Conservation (phyloP, 768 basidiomycete species). For the Suillus occidentalis region DNA sequence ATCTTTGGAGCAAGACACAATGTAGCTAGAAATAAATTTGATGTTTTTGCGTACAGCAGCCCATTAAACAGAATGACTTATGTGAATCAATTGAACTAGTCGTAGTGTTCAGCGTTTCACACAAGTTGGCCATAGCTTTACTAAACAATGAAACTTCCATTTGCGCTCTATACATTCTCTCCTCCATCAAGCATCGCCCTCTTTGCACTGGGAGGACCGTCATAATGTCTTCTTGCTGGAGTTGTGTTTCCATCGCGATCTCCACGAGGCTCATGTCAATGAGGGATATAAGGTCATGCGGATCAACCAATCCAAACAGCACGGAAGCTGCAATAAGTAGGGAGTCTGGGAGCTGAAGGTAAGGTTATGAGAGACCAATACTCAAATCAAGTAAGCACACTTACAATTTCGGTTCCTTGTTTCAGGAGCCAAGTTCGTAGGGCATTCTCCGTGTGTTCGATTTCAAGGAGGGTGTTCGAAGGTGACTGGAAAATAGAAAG, state of each 20-base stretch:
- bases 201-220: neutral
- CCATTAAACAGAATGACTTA: neutral
- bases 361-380: too few species aligned
- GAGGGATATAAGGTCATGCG: neutral
- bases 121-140: neutral
- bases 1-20: neutral
- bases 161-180: neutral
- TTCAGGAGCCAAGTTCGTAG: neutral
- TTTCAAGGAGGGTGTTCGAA: neutral
- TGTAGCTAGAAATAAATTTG: neutral
- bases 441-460: neutral
- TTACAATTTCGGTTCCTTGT: too few species aligned
- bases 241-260: neutral
- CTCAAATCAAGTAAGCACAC: too few species aligned
- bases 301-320: neutral
- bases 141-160: neutral
- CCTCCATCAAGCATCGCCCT: neutral
- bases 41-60: neutral
- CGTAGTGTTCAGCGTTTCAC: neutral
- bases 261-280: neutral
- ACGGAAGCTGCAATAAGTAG: neutral
- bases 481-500: neutral
- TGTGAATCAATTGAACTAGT: neutral
- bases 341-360: neutral
- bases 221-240: neutral